Evolutionary conservation across 1,284 basidiomycete species (phyloP).

Genomic region (Mycena sp.): DNA sequence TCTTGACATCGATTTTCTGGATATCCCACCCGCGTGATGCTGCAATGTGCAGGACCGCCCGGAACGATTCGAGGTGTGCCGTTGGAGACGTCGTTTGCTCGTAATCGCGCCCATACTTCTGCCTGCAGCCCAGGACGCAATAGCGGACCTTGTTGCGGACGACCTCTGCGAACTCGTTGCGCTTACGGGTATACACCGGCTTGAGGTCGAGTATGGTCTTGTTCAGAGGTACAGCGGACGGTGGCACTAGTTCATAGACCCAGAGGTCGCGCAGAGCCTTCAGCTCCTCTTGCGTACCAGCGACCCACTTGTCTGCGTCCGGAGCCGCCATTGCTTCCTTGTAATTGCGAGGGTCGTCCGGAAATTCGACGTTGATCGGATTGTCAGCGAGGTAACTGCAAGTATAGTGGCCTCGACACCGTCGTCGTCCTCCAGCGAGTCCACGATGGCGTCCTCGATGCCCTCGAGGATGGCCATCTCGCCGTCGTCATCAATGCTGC

Average conservation of each 20-base stretch:
- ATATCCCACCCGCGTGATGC: conserved; percentile 46
- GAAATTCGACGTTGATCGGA: not conserved
- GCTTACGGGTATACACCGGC: conserved; percentile 43
- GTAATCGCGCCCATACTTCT: conserved; percentile 51
- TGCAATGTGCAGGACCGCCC: conserved; percentile 47
- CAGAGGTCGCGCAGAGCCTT: conserved; percentile 33
- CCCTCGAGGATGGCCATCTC: not conserved
- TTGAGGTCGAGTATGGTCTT: conserved; percentile 37
- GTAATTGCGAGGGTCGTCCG: conserved; percentile 35
- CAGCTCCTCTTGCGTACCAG: conserved; percentile 35
- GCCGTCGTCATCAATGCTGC: not conserved
- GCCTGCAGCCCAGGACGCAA: conserved; percentile 51
- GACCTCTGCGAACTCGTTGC: conserved; percentile 39
- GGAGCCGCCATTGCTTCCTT: conserved; percentile 34
- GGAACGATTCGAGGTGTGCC: conserved; percentile 45
- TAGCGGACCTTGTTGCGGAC: conserved; percentile 44
- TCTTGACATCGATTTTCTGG: conserved; percentile 55
- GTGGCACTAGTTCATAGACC: conserved; percentile 41
- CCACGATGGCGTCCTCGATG: not conserved
- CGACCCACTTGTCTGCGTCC: conserved; percentile 35
- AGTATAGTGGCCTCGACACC: not conserved
- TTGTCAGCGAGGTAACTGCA: not conserved
- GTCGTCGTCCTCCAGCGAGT: not conserved
- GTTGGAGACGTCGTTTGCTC: conserved; percentile 54
- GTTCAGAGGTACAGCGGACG: conserved; percentile 30